Evolutionary conservation across 148 eudicot species (phyloP).

Genomic region (Rheum nobile): DNA sequence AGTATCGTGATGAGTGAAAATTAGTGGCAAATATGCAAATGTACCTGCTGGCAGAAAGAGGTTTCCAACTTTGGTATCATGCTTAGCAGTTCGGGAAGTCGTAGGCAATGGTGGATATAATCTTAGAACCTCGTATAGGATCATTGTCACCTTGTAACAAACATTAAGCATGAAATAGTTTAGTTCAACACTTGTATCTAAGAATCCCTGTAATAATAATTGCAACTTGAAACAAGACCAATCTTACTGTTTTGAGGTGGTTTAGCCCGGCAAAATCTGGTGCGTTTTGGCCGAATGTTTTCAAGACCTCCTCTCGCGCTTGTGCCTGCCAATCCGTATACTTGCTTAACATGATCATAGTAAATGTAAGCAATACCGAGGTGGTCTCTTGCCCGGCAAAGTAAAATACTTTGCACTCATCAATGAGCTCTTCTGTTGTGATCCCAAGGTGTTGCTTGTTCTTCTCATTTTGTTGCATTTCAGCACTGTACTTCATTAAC

Average conservation of each 20-base stretch:
- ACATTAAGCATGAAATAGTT: not conserved
- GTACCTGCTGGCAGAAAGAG: slow-evolving; percentile 8
- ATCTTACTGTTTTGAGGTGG: not conserved
- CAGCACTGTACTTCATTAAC: slow-evolving; percentile 13
- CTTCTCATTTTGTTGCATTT: slow-evolving; percentile 7
- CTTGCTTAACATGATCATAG: slow-evolving; percentile 12
- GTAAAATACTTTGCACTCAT: slow-evolving; percentile 7
- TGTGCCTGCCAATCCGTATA: slow-evolving; percentile 1
- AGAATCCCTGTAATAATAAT: not conserved
- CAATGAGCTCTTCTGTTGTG: not conserved
- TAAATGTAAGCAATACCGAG: not conserved
- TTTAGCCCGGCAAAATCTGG: not conserved
- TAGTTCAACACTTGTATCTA: too few relatives aligned
- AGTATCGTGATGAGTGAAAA: slow-evolving; percentile 18
- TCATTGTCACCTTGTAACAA: slow-evolving; percentile 3
- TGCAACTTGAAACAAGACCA: not conserved
- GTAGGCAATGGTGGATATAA: slow-evolving; percentile 4
- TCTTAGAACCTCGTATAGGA: slow-evolving; percentile 6
- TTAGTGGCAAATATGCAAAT: slow-evolving; percentile 18
- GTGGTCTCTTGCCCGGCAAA: slow-evolving; percentile 4
- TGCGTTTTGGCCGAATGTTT: not conserved
- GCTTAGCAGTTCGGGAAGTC: not conserved
- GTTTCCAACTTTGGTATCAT: not conserved
- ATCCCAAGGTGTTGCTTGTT: not conserved
- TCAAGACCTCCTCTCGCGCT: slow-evolving; percentile 11